Evolutionary conservation across 345 rosid species (phyloP), one percentile per base, ranked within the genome.

Genomic region (Passiflora organensis): DNA sequence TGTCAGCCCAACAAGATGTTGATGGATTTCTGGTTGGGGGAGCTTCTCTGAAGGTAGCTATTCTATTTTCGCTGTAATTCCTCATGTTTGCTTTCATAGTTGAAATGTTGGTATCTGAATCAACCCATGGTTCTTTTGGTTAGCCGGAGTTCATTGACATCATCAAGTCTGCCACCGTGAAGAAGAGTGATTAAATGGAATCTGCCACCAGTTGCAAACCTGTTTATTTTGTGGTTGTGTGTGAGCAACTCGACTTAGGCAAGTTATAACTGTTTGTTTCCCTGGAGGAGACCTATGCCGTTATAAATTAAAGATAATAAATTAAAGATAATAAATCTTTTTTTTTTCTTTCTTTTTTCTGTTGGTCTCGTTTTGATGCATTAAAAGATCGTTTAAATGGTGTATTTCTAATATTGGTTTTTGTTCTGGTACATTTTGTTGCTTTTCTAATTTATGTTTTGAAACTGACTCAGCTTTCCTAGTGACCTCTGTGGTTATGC

Each of bases 1-100:
- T 82, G 76, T 83, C 82, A 1, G 74, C 46, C 46, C 76, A 85
- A 56, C 73, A 81, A 3, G 86, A 85, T 60, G 73, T 85, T 23
- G 94, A 82, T 61, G 94, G 89, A 55, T 85, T 85, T 75, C 77
- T 85, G 76, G 94, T 85, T 41, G 89, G 86, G 9, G 94, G 89
- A 58, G 94, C 94, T 60, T 85, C 94, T 37, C 64, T 85, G 28
- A 82, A 85, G 86, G 89, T 82, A 56, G 13, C 23, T 37, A 10
- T 42, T 25, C 48, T 32, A 9, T 11, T 10, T 4, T 12, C 22
- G 18, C 20, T n/a, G 13, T 24, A 15, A 15, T 16, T 17, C 42
- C 23, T 51, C 23, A 23, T 46, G 0, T 22, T 24, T 36, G 6
- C 22, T 22, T 21, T 43, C 6, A 4, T 10, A 18, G 16, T 45